Conservation (phyloP, 75 land plant species). For the Cupressus sempervirens region DNA sequence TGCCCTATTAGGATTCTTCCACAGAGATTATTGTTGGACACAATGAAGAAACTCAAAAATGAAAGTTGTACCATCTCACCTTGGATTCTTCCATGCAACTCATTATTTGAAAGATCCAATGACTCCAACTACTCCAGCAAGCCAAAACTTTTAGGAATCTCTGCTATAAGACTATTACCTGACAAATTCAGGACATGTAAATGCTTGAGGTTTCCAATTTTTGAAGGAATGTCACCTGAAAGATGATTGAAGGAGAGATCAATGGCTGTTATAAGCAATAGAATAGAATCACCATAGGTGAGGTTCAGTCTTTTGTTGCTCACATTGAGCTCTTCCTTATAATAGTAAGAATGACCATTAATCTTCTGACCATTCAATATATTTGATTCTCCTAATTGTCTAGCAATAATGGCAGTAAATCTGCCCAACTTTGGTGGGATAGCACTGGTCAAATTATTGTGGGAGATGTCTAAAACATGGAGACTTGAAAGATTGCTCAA, state of each 20-base stretch:
- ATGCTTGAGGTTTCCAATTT: not conserved
- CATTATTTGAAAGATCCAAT: conserved; percentile 9
- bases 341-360: not conserved
- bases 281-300: not conserved
- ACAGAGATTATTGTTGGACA: too few relatives aligned
- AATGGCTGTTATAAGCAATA: not conserved
- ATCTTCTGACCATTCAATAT: not conserved
- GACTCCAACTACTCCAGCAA: not conserved
- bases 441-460: too few relatives aligned
- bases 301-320: not conserved
- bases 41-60: not conserved
- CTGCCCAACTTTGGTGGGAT: too few relatives aligned
- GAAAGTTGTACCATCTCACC: not conserved
- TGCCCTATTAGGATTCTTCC: conserved; percentile 1
- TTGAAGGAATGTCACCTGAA: conserved; percentile 12
- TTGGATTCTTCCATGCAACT: conserved; percentile 6
- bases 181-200: conserved; percentile 4
- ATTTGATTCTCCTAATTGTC: not conserved
- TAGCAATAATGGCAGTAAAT: not conserved
- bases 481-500: too few relatives aligned
- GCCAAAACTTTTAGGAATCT: not conserved
- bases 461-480: too few relatives aligned
- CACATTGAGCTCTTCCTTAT: too few relatives aligned
- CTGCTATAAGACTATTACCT: conserved; percentile 2
- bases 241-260: conserved; percentile 14